These are phyloP conservation scores for Rhododendron simsii DNA, from an alignment of 148 eudicot genomes.

Conservation along the genomic window DNA sequence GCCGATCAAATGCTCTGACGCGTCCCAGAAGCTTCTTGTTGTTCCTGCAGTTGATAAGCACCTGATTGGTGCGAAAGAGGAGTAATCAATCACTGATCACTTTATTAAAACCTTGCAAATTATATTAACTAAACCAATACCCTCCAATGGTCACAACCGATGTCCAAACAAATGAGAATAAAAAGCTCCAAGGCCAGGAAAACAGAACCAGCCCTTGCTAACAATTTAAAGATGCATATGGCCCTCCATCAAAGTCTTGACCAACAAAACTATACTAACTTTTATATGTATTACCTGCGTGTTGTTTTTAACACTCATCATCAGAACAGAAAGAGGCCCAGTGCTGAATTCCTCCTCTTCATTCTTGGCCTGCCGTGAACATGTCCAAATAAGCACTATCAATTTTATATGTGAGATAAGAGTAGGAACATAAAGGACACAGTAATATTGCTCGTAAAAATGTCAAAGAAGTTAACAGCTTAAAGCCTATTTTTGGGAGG, in stretches of 20 bases:
- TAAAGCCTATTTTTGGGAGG: not conserved
- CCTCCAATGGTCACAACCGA: not conserved
- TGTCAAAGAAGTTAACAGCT: not conserved
- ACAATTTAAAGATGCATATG: not conserved
- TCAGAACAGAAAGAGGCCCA: slow-evolving; percentile 84
- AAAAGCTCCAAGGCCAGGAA: not conserved
- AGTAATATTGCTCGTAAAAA: not conserved
- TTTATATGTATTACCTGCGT: slow-evolving; percentile 52
- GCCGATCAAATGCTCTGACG: slow-evolving; percentile 73
- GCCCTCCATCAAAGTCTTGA: slow-evolving; percentile 5
- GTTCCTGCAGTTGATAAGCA: slow-evolving; percentile 90
- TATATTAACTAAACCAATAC: not conserved
- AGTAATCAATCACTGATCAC: not conserved
- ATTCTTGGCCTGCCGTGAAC: slow-evolving; percentile 53
- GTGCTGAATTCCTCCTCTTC: slow-evolving; percentile 96
- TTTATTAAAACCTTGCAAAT: not conserved
- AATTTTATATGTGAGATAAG: not conserved
- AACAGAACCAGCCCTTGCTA: not conserved
- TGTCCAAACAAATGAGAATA: not conserved
- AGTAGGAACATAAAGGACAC: not conserved
- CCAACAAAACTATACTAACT: not conserved
- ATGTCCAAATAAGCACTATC: not conserved
- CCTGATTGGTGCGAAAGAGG: slow-evolving; percentile 30
- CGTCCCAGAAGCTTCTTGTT: slow-evolving; percentile 77
- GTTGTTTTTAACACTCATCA: slow-evolving; percentile 91